Conservation (phyloP, 805 yeast species). For the Wickerhamomyces alni region DNA sequence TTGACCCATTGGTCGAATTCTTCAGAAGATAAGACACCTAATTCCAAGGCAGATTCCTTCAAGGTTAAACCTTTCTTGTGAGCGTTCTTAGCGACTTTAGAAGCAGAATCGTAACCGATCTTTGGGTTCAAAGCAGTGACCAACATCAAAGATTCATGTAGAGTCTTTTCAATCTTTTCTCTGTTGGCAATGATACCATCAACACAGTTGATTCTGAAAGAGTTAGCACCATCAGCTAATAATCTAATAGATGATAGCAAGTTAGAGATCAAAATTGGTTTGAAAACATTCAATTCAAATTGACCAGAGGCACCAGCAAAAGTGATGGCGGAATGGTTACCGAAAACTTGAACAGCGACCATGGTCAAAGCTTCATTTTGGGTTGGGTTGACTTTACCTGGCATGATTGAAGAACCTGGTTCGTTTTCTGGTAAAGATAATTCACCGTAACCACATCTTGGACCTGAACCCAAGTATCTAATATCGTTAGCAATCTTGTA, state of each 20-base stretch:
- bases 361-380: slow-evolving; percentile 98
- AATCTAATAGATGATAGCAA: slow-evolving; percentile 82
- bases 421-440: slow-evolving; percentile 94
- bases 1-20: slow-evolving; percentile 96
- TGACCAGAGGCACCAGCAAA: slow-evolving; percentile 99
- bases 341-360: slow-evolving; percentile 97
- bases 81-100: slow-evolving; percentile 97
- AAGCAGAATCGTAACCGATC: slow-evolving; percentile 96
- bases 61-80: slow-evolving; percentile 96
- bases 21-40: slow-evolving; percentile 73
- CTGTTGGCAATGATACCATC: slow-evolving; percentile 89
- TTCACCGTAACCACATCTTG: slow-evolving; percentile 99
- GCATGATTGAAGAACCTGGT: slow-evolving; percentile 99
- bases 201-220: slow-evolving; percentile 93
- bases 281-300: slow-evolving; percentile 96
- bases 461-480: slow-evolving; percentile 97
- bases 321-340: slow-evolving; percentile 92
- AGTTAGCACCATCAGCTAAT: slow-evolving; percentile 80
- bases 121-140: slow-evolving; percentile 98
- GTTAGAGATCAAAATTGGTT: slow-evolving; percentile 92
- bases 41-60: slow-evolving; percentile 90
- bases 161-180: slow-evolving; percentile 77
- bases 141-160: slow-evolving; percentile 95
- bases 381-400: slow-evolving; percentile 99
- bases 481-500: slow-evolving; percentile 98